A percentile compares a stretch with the other conserved stretches of the same genome.
Evolutionary conservation across 441 rosid species (phyloP).

Genomic region (Metrosideros polymorpha): DNA sequence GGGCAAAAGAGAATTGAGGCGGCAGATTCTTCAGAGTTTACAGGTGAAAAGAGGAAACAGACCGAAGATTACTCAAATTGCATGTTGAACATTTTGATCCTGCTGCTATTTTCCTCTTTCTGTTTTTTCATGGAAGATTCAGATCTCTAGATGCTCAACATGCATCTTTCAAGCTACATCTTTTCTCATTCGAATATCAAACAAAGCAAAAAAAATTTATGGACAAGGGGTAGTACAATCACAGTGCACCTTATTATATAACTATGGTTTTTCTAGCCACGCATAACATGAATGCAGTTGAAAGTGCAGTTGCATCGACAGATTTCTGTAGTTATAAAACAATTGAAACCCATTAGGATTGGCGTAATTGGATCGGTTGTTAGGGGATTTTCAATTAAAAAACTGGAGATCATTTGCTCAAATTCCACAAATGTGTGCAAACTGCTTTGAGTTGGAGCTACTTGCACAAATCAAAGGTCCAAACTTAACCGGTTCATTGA

Average conservation of each 20-base stretch:
- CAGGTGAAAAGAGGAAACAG: not conserved
- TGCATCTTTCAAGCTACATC: not conserved
- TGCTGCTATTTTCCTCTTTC: not conserved
- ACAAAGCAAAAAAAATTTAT: no score
- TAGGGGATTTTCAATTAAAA: not conserved
- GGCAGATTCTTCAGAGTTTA: not conserved
- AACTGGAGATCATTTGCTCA: not conserved
- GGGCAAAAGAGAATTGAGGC: not conserved
- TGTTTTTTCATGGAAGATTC: not conserved
- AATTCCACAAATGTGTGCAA: fast-evolving
- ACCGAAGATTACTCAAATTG: not conserved
- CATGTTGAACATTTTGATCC: no score
- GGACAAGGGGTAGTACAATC: no score
- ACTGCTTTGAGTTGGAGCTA: no score
- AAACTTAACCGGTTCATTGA: not conserved
- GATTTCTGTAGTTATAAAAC: not conserved
- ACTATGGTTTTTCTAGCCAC: no score
- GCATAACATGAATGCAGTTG: not conserved
- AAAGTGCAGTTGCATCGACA: not conserved
- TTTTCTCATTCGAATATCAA: not conserved
- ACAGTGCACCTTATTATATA: no score
- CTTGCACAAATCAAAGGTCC: not conserved
- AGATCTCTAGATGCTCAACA: not conserved
- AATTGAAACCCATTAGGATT: not conserved
- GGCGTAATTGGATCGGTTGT: not conserved